Evolutionary conservation across 2,329 filamentous ascomycete species (phyloP), one percentile per base, ranked within the genome.

Genomic region (Waltergamsia citrina): DNA sequence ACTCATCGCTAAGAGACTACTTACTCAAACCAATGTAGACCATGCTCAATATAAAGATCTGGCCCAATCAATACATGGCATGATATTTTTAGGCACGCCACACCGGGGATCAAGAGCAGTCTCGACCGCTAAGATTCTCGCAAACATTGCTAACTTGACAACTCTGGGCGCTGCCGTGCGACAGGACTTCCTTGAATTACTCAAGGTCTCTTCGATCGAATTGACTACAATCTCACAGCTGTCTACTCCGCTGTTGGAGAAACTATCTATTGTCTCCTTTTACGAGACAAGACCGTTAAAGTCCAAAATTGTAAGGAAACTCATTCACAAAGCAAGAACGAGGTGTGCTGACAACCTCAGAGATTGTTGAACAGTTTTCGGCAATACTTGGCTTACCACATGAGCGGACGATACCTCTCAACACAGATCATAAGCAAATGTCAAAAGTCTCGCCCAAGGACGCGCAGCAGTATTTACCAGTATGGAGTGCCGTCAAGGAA

Each of bases 391-490:
- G 29, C 16, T 17, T 31, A 19, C 29, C 14, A 14, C 18, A 31
- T 21, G 29, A 31, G n/a, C 16, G 29, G 14, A 19, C 29, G 9
- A 31, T 31, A n/a, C 29, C 29, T 19, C n/a, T 31, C 29, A 31
- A 31, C 29, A 19, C 14, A 18, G 29, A 31, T 17, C 29, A 31
- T n/a, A 16, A 19, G 14, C n/a, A 17, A 7, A n/a, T 31, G 16
- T 19, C 8, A 19, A n/a, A 19, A 8, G 18, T n/a, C 29, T 31
- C 29, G 29, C 29, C 29, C 16, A 16, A 19, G 19, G 7, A 31
- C 5, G 16, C 29, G 8, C 7, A 31, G 14, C 16, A n/a, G 7
- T 31, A 31, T 19, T 31, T 31, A 19, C 29, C 29, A 7, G 29
- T 20, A 7, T 31, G 29, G 16, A 19, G 16, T 17, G 18, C 29